These are phyloP conservation scores for Cladosporium oxysporum DNA, from an alignment of 2,329 filamentous ascomycete species.

Conservation along the genomic window DNA sequence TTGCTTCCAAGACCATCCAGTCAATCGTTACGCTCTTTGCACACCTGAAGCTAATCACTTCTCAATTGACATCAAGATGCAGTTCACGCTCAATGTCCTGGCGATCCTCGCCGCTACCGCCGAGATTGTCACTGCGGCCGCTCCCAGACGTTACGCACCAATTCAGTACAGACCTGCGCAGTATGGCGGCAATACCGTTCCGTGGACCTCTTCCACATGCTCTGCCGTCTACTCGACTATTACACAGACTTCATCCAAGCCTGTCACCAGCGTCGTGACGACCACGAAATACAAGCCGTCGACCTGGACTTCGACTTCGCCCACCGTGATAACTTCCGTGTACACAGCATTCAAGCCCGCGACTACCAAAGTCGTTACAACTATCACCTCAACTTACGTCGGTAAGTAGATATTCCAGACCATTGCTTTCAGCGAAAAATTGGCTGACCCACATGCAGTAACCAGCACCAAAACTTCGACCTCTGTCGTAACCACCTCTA, in stretches of 20 bases:
- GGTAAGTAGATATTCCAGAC: background rate
- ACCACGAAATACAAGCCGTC: conserved; percentile 16
- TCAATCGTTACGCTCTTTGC: background rate
- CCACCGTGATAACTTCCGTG: conserved; percentile 15
- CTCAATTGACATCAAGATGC: conserved; percentile 1
- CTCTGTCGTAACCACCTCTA: background rate
- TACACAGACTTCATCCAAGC: conserved; percentile 5
- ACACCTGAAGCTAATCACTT: background rate
- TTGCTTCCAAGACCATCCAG: background rate
- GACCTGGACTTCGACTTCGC: conserved; percentile 12
- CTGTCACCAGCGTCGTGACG: conserved; percentile 10
- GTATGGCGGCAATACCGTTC: conserved; percentile 6
- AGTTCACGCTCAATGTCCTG: conserved; percentile 12
- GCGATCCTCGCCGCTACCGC: conserved; percentile 13
- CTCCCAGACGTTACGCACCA: conserved; percentile 9
- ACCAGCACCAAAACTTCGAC: conserved; percentile 17
- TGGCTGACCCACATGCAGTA: background rate
- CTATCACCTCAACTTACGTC: background rate
- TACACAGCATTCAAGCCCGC: conserved; percentile 15
- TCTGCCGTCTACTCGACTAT: conserved; percentile 16
- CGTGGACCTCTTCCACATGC: conserved; percentile 18
- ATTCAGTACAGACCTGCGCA: background rate
- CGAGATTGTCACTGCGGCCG: background rate
- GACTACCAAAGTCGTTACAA: conserved; percentile 2
- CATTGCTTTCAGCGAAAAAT: background rate